Evolutionary conservation across 164 flowering plant species (phyloP), one percentile per base, ranked within the genome.

Genomic region (Vitis amurensis): DNA sequence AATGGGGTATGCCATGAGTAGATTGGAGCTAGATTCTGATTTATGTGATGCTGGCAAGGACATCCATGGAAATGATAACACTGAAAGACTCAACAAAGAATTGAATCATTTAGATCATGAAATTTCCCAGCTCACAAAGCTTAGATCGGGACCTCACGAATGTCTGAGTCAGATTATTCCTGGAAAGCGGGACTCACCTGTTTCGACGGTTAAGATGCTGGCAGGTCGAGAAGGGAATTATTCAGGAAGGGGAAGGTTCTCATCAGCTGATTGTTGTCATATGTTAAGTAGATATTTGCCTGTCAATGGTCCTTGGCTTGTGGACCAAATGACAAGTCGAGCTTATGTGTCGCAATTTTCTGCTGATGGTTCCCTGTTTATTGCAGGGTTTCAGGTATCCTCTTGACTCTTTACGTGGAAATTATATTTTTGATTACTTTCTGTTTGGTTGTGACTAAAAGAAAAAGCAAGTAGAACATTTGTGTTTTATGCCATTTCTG

Each of bases 281-380:
- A 77, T 91, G 70, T 68, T 87, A 13, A 85, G 93, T 71, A 78
- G 89, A 74, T 91, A 86, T 75, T 80, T 93, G 85, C 98, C 98
- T 1, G 86, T 80, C 3, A 79, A 83, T 71, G 93, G 92, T 55
- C 98, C 98, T 15, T 81, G 75, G 75, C 68, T 63, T 27, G 81
- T 93, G 51, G 98, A 91, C 68, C 78, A 64, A 66, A 85, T 88
- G 91, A 65, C 63, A 3, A 87, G 84, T 73, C 76, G 91, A 56
- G 94, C 94, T 29, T 93, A 93, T 82, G 92, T 91, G 8, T 93
- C 98, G 1, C 98, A 93, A 75, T 93, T 93, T 77, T 95, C 86
- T n/a, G 71, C 56, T 51, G 86, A 93, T 78, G 98, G 99, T 57
- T 87, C 96, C 31, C 87, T 91, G 66, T 90, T 83, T 72, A 71